Conservation (phyloP, 2,329 filamentous ascomycete species). For the Hypoxylon sp. region DNA sequence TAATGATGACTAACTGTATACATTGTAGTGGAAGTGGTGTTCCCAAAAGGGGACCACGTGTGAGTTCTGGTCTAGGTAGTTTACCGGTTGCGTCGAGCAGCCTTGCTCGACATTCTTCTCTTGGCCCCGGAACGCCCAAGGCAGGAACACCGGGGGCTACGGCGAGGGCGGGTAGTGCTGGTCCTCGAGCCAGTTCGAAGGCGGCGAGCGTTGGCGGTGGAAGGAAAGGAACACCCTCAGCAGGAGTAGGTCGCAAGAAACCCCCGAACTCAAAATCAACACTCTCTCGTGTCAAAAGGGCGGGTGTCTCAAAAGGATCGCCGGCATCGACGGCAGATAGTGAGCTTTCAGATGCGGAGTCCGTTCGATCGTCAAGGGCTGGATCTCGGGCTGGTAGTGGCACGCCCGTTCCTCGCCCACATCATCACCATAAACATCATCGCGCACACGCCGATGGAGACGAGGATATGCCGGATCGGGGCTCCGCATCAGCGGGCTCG, state of each 20-base stretch:
- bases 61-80: slow-evolving; percentile 63
- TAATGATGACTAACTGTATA: slow-evolving; percentile 21
- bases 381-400: slow-evolving; percentile 56
- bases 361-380: slow-evolving; percentile 66
- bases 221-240: slow-evolving; percentile 62
- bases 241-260: slow-evolving; percentile 55
- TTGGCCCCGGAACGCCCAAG: slow-evolving; percentile 75
- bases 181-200: slow-evolving; percentile 68
- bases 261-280: slow-evolving; percentile 67
- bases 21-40: slow-evolving; percentile 54
- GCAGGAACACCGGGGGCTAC: slow-evolving; percentile 57
- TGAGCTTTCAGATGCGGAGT: slow-evolving; percentile 75
- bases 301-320: slow-evolving; percentile 68
- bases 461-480: slow-evolving; percentile 56
- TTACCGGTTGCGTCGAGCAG: slow-evolving; percentile 68
- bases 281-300: slow-evolving; percentile 74
- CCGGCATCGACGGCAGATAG: slow-evolving; percentile 75
- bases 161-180: slow-evolving; percentile 70
- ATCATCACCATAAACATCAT: slow-evolving; percentile 46
- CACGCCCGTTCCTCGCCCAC: slow-evolving; percentile 55
- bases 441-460: slow-evolving; percentile 45
- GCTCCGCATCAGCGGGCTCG: slow-evolving; percentile 49
- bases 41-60: slow-evolving; percentile 68
- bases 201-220: slow-evolving; percentile 56
- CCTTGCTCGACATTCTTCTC: slow-evolving; percentile 73